Base-by-base conservation (phyloP, 2,329 filamentous ascomycete species). In the Aspergillus sp. region DNA sequence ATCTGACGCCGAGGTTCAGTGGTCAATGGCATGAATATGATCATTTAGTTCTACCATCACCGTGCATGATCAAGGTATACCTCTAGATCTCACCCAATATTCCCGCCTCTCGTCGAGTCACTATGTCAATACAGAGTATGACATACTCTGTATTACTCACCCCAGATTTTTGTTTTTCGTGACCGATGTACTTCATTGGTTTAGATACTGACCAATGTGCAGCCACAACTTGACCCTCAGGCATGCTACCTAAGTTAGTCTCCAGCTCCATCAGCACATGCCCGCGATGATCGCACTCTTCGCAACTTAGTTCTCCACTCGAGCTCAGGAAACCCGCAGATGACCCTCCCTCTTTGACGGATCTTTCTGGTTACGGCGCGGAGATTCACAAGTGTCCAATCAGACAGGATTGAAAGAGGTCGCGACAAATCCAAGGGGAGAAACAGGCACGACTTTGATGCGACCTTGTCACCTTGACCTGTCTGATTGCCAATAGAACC, bases 361-460 rank as follows among this genome's bases (percentile, higher is more conserved):
- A 51, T 50, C 45, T 46, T 46, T 51, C 50, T 54, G 19, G 43
- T 49, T 48, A 39, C 35, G 17, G 37, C 49, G 49, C 56, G 50
- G 56, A 35, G 52, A 27, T 19, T 43, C 21, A 17, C 5, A 6
- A 48, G 9, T 15, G 33, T 48, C 57, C 57, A 59, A 56, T 58
- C 52, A 55, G 33, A 21, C 23, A 37, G 14, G 4, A 19, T 31
- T 15, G 23, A 47, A 50, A 52, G 24, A 24, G 48, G 37, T 23
- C 39, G 33, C 24, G 33, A 52, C 31, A 39, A 52, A 27, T 43
- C 12, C 17, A 37, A 50, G 39, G 24, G 43, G 33, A 41, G 47
- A 39, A 31, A 21, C 21, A 31, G 52, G 31, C 49, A 19, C 31
- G 46, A 37, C 43, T 33, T 41, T 21, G 55, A 50, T 53, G 14